phyloP scores from a whole-genome alignment of 2,329 filamentous ascomycete genomes.

The Drechslerella dactyloides region DNA sequence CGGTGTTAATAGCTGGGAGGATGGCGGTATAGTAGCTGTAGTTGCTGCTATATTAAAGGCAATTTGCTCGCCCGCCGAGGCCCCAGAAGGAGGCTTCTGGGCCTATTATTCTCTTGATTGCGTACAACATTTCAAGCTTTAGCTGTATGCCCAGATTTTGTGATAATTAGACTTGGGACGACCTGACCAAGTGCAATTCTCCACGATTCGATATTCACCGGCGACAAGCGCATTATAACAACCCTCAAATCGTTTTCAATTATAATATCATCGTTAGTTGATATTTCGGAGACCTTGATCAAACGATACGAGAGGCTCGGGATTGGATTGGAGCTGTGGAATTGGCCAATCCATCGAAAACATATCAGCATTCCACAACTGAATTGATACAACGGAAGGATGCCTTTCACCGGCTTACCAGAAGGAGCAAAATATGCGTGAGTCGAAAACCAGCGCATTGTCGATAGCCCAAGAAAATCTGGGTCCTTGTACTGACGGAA shows the following conservation, averaged over 20 bases:
- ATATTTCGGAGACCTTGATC: no score
- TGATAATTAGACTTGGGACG: no score
- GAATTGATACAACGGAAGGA: neutral
- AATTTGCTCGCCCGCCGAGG: constrained; percentile 11
- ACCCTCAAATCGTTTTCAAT: no score
- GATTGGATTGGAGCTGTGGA: neutral
- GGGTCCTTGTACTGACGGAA: constrained; percentile 12
- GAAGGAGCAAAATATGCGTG: constrained; percentile 42
- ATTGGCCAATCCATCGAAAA: neutral
- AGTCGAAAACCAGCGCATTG: neutral
- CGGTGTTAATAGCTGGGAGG: no score
- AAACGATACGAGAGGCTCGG: no score
- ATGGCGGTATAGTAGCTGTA: no score
- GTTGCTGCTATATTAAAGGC: constrained; percentile 33
- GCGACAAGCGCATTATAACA: no score
- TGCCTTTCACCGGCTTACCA: constrained; percentile 27
- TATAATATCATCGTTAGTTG: no score
- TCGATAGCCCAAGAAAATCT: neutral
- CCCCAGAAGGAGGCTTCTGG: constrained; percentile 31
- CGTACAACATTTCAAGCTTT: no score
- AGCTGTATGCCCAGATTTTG: no score
- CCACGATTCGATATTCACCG: no score
- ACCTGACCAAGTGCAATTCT: no score
- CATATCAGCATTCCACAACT: neutral
- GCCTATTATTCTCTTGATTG: constrained; percentile 9